These are phyloP conservation scores for Pseudomonodictys pantanalensis DNA, from an alignment of 495 filamentous ascomycete genomes.

Conservation along the genomic window DNA sequence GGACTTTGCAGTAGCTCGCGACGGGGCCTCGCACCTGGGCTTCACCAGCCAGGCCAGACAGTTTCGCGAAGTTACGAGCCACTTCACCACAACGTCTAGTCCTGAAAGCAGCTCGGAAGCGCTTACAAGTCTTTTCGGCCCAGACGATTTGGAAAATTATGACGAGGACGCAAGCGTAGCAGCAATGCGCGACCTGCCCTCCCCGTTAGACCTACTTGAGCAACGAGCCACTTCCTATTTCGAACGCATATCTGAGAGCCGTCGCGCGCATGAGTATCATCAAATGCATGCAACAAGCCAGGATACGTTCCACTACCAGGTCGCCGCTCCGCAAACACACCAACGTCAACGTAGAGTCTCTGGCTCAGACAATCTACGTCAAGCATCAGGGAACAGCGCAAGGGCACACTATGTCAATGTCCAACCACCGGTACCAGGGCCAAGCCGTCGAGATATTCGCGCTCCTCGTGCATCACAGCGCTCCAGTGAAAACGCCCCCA, in stretches of 20 bases:
- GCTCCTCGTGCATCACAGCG: too few relatives aligned
- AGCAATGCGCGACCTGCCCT: slow-evolving; percentile 18
- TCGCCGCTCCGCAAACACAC: neutral
- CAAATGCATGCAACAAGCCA: neutral
- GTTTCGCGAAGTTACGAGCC: too few relatives aligned
- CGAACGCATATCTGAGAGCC: neutral
- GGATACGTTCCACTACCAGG: slow-evolving; percentile 5
- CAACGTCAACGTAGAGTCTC: too few relatives aligned
- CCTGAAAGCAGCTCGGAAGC: slow-evolving; percentile 1
- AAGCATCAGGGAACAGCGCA: neutral
- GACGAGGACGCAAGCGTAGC: slow-evolving; percentile 14
- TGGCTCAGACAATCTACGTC: too few relatives aligned
- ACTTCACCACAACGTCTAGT: neutral
- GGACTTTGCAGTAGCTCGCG: slow-evolving; percentile 2
- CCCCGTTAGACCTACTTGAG: slow-evolving; percentile 25
- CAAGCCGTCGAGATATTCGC: too few relatives aligned
- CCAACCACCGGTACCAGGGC: too few relatives aligned
- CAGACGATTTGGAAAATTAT: slow-evolving; percentile 9
- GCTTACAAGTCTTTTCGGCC: slow-evolving; percentile 10
- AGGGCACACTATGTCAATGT: neutral
- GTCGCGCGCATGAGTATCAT: neutral
- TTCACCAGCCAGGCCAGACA: slow-evolving; percentile 23
- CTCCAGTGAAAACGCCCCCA: too few relatives aligned
- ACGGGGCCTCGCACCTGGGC: slow-evolving; percentile 18
- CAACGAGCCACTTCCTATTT: slow-evolving; percentile 22